Evolutionary conservation across 129 eudicot genomes (phyloP).

Genomic region (Deinandra increscens): DNA sequence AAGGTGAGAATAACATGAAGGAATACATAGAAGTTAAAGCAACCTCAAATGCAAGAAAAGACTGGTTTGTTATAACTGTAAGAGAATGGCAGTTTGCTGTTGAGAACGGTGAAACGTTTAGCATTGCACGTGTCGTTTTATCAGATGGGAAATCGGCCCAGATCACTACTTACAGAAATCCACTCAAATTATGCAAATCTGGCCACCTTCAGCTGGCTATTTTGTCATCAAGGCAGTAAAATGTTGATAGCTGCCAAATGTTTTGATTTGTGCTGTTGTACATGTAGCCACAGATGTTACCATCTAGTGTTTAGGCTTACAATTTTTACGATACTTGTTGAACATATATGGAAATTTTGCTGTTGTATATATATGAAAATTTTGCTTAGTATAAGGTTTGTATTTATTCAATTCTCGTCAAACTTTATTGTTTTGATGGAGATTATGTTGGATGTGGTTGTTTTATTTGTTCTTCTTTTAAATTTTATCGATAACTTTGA

Average conservation of each 20-base stretch:
- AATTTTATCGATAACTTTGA: too few species aligned
- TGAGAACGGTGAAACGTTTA: slow-evolving; percentile 66
- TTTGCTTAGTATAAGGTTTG: too few species aligned
- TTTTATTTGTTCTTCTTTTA: too few species aligned
- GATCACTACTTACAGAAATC: slow-evolving; percentile 55
- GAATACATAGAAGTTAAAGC: slow-evolving; percentile 82
- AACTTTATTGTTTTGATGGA: too few species aligned
- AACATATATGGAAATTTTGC: not conserved
- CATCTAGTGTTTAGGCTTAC: not conserved
- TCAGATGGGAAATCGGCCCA: slow-evolving; percentile 38
- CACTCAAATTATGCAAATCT: slow-evolving; percentile 47
- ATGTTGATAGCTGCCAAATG: not conserved
- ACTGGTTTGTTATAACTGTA: slow-evolving; percentile 55
- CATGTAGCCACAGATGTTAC: not conserved
- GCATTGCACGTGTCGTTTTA: slow-evolving; percentile 61
- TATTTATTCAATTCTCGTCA: too few species aligned
- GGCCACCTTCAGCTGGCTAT: slow-evolving; percentile 61
- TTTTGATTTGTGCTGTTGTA: slow-evolving; percentile 1
- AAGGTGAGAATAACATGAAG: slow-evolving; percentile 31
- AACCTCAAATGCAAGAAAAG: slow-evolving; percentile 48
- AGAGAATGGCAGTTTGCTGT: slow-evolving; percentile 77
- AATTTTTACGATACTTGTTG: not conserved
- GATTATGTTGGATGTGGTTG: too few species aligned
- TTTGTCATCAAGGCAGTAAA: slow-evolving; percentile 37
- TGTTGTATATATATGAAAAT: too few species aligned